Evolutionary conservation across 768 basidiomycete species (phyloP).

Genomic region (Phylloporus arenicola): DNA sequence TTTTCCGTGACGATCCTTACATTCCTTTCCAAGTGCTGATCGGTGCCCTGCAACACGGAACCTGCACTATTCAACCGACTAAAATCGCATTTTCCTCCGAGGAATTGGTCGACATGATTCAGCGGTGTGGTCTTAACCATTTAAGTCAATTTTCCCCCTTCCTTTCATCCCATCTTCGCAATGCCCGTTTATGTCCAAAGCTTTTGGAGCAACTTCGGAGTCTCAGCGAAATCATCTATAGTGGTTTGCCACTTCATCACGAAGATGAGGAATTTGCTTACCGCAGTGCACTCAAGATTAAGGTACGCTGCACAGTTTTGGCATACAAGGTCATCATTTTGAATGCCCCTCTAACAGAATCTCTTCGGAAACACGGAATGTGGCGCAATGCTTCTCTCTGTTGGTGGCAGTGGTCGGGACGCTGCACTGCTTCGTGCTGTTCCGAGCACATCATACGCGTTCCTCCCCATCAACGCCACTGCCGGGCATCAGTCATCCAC

Average conservation of each 20-base stretch:
- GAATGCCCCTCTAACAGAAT: conserved; percentile 42
- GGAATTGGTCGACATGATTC: conserved; percentile 70
- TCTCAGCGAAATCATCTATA: conserved; percentile 62
- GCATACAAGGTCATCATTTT: conserved; percentile 15
- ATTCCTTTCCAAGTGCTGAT: conserved; percentile 46
- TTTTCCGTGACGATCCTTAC: conserved; percentile 19
- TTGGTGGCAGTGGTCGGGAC: conserved; percentile 47
- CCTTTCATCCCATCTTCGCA: conserved; percentile 58
- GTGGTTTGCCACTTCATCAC: conserved; percentile 55
- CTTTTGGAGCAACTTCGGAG: conserved; percentile 50
- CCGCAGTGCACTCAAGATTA: conserved; percentile 56
- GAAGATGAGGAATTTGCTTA: conserved; percentile 74
- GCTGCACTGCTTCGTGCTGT: conserved; percentile 51
- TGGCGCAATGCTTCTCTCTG: conserved; percentile 63
- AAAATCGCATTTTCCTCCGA: conserved; percentile 57
- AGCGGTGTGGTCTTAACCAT: conserved; percentile 61
- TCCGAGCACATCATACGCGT: conserved; percentile 63
- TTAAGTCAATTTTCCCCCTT: conserved; percentile 72
- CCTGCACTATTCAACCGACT: conserved; percentile 69
- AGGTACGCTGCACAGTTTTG: conserved; percentile 38
- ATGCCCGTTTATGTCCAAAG: conserved; percentile 54
- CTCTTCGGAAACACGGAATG: conserved; percentile 80
- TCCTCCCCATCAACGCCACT: conserved; percentile 50
- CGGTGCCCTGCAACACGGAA: conserved; percentile 64
- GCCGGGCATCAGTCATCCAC: conserved; percentile 48